Evolutionary conservation across 345 rosid species (phyloP), one percentile per base, ranked within the genome.

Genomic region (Chamaenerion angustifolium): DNA sequence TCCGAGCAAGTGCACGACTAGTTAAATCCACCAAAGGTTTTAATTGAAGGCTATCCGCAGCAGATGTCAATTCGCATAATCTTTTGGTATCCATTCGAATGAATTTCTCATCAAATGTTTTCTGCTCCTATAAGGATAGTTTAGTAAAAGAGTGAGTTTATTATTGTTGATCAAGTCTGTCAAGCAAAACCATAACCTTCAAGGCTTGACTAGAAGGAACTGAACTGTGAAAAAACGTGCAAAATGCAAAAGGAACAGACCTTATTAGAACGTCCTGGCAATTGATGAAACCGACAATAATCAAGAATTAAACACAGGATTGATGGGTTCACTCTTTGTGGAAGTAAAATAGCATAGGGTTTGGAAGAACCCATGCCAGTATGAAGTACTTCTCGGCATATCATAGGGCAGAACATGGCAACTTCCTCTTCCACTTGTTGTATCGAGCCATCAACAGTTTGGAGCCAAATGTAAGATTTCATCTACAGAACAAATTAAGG

Each of bases 401-500:
- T 88, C 83, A 88, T 68, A 60, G 93, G 93, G 65, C 93, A 85
- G 71, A 76, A 88, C 87, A 82, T 82, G 50, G 95, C 95, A 71
- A 82, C 83, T 81, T 80, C 93, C 68, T 82, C 77, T 64, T 88
- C 97, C 56, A 85, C 93, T 82, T 77, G 93, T 54, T 82, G 97
- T 65, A 78, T 65, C 43, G 89, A 82, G 45, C 95, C 95, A 68
- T 88, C 97, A 46, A 76, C 76, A 57, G 89, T 88, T 65, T 80
- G 86, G 54, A 85, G 78, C 97, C 97, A 88, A 48, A 88, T 74
- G 59, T 75, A 88, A 2, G 95, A 76, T 76, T 78, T 77, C 93
- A 75, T 70, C 71, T 69, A 66, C 19, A 65, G 23, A 67, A 62
- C 16, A 44, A 56, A 12, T 37, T 43, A 42, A 54, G 5, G 8